A percentile compares a stretch with the other conserved stretches of the same genome.
phyloP scores from a whole-genome alignment of 2,329 filamentous ascomycete genomes.

The Monilinia polystroma region DNA sequence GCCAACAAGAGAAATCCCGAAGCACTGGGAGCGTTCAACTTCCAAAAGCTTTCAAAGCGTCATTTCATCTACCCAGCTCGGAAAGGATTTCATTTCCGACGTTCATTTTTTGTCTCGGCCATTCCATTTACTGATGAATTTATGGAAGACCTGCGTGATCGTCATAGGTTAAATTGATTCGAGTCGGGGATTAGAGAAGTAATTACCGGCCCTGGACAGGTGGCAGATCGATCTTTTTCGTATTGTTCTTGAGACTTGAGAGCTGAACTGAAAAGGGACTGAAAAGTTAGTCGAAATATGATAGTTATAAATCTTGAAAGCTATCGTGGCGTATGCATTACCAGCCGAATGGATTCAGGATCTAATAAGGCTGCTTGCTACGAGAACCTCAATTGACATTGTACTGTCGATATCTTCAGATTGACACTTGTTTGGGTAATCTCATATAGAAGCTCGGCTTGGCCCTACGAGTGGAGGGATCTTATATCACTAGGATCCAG shows the following conservation, averaged over 20 bases:
- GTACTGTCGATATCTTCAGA: neutral
- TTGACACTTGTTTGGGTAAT: constrained; percentile 5
- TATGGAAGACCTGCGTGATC: neutral
- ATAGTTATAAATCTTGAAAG: neutral
- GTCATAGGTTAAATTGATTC: constrained; percentile 1
- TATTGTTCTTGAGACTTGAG: neutral
- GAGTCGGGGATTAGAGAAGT: neutral
- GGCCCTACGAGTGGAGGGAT: constrained; percentile 13
- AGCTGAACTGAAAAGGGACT: too few species aligned
- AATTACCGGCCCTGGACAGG: neutral
- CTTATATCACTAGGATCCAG: constrained; percentile 5
- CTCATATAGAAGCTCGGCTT: neutral
- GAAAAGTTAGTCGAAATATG: neutral
- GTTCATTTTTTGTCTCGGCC: neutral
- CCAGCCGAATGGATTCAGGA: neutral
- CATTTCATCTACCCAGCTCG: neutral
- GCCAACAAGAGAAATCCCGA: neutral
- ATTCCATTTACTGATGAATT: constrained; percentile 1
- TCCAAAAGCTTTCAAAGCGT: neutral
- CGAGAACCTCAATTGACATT: too few species aligned
- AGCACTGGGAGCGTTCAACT: neutral
- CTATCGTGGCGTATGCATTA: neutral
- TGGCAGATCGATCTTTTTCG: neutral
- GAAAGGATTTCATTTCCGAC: constrained; percentile 6
- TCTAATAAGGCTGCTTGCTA: neutral